These are phyloP conservation scores for Aspergillus sp. DNA, from an alignment of 2,329 filamentous ascomycete species.

Conservation along the genomic window DNA sequence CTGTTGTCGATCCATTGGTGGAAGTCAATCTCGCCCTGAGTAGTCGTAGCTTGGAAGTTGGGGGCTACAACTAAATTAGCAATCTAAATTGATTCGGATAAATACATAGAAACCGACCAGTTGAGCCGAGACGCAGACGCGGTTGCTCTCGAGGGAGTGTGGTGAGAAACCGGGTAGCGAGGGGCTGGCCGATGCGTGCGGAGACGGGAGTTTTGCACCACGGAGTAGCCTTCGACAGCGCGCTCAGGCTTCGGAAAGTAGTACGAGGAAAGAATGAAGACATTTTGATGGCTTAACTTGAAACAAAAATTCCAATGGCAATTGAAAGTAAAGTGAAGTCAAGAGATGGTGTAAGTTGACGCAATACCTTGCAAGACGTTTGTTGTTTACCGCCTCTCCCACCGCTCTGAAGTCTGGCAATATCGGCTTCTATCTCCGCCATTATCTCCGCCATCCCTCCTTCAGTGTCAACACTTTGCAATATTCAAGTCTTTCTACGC, in stretches of 20 bases:
- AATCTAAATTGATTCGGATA: background rate
- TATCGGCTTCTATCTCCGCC: too few species aligned
- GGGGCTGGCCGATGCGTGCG: constrained; percentile 24
- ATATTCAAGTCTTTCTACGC: too few species aligned
- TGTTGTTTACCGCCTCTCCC: background rate
- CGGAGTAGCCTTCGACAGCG: constrained; percentile 24
- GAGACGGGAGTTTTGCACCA: constrained; percentile 19
- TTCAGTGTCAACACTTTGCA: too few species aligned
- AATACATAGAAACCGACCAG: constrained; percentile 21
- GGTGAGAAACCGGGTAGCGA: constrained; percentile 30
- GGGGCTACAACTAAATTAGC: constrained; percentile 45
- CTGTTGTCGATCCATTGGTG: constrained; percentile 68
- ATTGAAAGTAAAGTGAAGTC: background rate
- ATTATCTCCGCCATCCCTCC: too few species aligned
- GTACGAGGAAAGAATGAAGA: constrained; percentile 28
- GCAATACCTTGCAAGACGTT: background rate
- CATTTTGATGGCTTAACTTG: constrained; percentile 20
- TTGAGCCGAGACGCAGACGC: constrained; percentile 35
- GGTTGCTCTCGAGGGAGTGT: constrained; percentile 32
- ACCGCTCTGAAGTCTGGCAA: background rate
- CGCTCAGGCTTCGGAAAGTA: constrained; percentile 25
- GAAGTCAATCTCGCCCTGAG: constrained; percentile 65
- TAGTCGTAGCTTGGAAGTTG: constrained; percentile 68
- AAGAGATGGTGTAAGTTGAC: background rate
- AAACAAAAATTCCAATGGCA: background rate